These are phyloP conservation scores for Yamadazyma buinensis DNA, from an alignment of 1,139 yeast species.

Conservation along the genomic window DNA sequence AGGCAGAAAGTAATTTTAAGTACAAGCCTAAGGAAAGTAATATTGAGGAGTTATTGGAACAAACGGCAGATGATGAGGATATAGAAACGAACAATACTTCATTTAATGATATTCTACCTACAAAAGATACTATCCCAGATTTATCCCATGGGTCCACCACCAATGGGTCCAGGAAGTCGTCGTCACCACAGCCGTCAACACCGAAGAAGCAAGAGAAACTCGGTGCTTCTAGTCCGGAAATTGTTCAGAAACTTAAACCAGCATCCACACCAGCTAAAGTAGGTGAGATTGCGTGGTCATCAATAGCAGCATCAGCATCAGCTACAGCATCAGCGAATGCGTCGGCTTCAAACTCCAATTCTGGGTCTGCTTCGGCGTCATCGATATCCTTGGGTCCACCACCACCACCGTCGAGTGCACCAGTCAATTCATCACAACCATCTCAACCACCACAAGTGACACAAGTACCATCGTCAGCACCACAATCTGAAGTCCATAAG, in stretches of 20 bases:
- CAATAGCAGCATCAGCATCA: constrained; percentile 48
- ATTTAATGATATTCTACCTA: neutral
- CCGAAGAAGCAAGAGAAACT: constrained; percentile 16
- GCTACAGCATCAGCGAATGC: neutral
- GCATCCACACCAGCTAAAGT: constrained; percentile 67
- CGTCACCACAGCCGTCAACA: constrained; percentile 12
- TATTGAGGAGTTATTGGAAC: constrained; percentile 3
- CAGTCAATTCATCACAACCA: neutral
- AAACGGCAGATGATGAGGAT: neutral
- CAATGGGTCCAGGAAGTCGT: constrained; percentile 7
- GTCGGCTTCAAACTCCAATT: neutral
- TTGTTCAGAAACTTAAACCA: constrained; percentile 55
- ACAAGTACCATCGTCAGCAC: neutral
- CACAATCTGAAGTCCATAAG: neutral
- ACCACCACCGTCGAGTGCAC: constrained; percentile 2
- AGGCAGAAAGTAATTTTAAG: constrained; percentile 17
- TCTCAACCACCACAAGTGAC: constrained; percentile 6
- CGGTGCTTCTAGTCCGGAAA: constrained; percentile 27
- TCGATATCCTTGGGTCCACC: constrained; percentile 29
- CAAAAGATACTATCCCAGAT: too few relatives aligned
- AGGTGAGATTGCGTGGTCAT: constrained; percentile 66
- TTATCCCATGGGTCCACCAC: too few relatives aligned
- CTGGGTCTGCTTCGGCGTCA: neutral
- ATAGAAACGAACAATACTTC: neutral
- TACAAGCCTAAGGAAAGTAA: constrained; percentile 11